Base-by-base conservation (phyloP, 352 stramenopile genomes). In the Phytopythium cucurbitacearum region DNA sequence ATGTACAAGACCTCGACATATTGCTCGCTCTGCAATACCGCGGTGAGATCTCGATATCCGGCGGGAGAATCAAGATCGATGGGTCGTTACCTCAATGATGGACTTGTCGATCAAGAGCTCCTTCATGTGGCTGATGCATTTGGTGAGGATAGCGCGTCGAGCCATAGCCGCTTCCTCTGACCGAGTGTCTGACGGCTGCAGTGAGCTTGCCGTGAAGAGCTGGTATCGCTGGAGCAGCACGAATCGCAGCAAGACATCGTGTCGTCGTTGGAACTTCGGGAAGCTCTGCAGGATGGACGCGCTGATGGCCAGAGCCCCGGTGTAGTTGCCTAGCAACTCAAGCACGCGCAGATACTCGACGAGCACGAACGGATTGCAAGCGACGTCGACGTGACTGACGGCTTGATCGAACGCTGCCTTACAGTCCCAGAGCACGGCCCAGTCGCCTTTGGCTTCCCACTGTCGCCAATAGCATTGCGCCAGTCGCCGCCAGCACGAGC, bases 371-470 rank as follows among this genome's bases (percentile, higher is more conserved):
- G 76, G 72, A 28, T 64, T 84, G 41, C 66, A 73, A 0, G 71
- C 60, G 9, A 84, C 74, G 42, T 87, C 76, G 7, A 88, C 36
- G 38, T 73, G 63, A 13, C 41, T 71, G 11, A 88, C 51, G 15
- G 72, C 73, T 60, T 87, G 68, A 15, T 90, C 76, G 49, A 77
- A 87, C 7, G 70, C 63, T 21, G 55, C 70, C 34, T 77, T 78
- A 28, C 75, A 70, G 38, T 86, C 73, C 77, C 79, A 92, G 7
- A 90, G 62, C 11, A 62, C 52, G 10, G 81, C 66, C 79, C 82
- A 92, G 34, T 89, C 69, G 4, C 71, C 63, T 8, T 50, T 72
- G 10, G 54, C 41, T 36, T 77, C 49, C 67, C 76, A 90, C 12
- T 61, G 51, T 38, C 67, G 59, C 38, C 69, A 79, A 44, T 85